These are phyloP conservation scores for Kluyveromyces aestuarii DNA, from an alignment of 805 yeast genomes.

Conservation along the genomic window DNA sequence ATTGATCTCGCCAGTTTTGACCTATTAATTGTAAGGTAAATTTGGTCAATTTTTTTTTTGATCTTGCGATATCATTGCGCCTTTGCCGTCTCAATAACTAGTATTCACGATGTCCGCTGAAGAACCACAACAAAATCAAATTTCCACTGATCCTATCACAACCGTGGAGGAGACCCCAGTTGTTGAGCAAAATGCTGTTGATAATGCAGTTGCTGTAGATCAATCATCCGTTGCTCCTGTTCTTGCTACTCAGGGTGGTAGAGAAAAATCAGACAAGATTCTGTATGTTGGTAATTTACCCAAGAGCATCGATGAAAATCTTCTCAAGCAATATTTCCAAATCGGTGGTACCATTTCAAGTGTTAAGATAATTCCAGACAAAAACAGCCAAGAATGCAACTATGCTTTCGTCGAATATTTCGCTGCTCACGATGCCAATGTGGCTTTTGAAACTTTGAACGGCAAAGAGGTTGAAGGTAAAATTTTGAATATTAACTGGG, in stretches of 20 bases:
- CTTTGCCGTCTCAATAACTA: neutral
- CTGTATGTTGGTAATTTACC: conserved; percentile 71
- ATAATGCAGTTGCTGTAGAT: neutral
- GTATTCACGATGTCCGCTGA: neutral
- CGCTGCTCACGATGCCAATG: conserved; percentile 46
- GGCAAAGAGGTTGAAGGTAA: conserved; percentile 47
- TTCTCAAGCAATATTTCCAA: conserved; percentile 52
- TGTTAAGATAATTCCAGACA: conserved; percentile 67
- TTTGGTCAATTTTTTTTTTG: neutral
- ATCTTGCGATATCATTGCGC: neutral
- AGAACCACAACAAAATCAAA: neutral
- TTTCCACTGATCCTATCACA: conserved; percentile 4
- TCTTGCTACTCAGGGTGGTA: conserved; percentile 71
- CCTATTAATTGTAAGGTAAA: neutral
- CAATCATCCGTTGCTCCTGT: conserved; percentile 39
- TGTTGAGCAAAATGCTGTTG: neutral
- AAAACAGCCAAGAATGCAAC: conserved; percentile 61
- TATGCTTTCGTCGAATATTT: conserved; percentile 80
- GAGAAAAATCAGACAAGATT: conserved; percentile 65
- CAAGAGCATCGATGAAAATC: conserved; percentile 54
- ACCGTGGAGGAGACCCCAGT: conserved; percentile 5
- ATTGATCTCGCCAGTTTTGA: neutral
- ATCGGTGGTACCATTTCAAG: conserved; percentile 51
- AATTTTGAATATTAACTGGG: conserved; percentile 67
- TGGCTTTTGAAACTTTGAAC: conserved; percentile 52